Evolutionary conservation across 208 protist genomes (phyloP).

Genomic region (Crithidia brevicula): DNA sequence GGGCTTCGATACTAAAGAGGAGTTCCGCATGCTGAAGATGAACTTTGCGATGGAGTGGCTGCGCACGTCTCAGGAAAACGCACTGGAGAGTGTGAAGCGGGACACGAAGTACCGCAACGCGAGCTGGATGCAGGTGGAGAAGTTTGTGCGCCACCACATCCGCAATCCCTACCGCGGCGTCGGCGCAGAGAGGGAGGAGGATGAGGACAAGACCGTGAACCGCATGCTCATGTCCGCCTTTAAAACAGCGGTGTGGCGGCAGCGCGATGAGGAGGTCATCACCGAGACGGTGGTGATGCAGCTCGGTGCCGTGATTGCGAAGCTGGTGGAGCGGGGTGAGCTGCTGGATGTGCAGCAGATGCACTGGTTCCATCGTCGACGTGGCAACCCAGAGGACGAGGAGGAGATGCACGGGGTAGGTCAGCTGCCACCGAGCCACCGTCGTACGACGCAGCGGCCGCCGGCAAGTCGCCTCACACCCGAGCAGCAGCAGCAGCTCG

Average conservation of each 20-base stretch:
- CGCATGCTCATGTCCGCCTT: constrained; percentile 78
- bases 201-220: constrained; percentile 60
- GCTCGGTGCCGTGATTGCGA: constrained; percentile 35
- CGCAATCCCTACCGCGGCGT: constrained; percentile 53
- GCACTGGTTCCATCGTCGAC: constrained; percentile 42
- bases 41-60: constrained; percentile 62
- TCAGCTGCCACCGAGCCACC: neutral
- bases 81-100: constrained; percentile 58
- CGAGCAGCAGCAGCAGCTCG: constrained; percentile 24
- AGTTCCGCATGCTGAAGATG: constrained; percentile 68
- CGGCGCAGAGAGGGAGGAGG: constrained; percentile 36
- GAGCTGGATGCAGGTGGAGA: constrained; percentile 72
- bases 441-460: neutral
- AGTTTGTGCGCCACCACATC: constrained; percentile 50
- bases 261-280: constrained; percentile 69
- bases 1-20: constrained; percentile 64
- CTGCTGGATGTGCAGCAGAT: constrained; percentile 49
- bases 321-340: constrained; percentile 44
- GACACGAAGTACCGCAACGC: constrained; percentile 74
- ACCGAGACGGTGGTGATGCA: constrained; percentile 70
- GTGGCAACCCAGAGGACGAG: neutral
- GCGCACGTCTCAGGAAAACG: constrained; percentile 37
- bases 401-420: constrained; percentile 2
- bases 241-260: constrained; percentile 71
- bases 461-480: constrained; percentile 11